Percentiles rank a stretch among this genome's conserved stretches.
phyloP scores from a whole-genome alignment of 129 eudicot genomes.

The Helichrysum umbraculigerum region DNA sequence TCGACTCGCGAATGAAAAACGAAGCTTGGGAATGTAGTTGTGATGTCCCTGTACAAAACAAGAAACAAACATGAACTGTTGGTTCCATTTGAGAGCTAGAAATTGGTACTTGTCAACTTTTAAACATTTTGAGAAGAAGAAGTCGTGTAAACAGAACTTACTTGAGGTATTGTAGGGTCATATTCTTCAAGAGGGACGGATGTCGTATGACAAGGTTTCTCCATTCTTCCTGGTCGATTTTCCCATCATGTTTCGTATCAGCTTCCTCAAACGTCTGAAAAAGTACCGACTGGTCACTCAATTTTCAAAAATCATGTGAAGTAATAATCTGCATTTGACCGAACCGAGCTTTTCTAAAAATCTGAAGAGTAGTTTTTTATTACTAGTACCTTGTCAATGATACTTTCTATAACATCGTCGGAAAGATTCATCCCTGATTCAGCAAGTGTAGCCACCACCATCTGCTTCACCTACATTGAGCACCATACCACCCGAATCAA shows the following conservation, averaged over 20 bases:
- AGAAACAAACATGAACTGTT: neutral
- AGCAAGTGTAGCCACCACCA: conserved; percentile 89
- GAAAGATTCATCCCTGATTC: conserved; percentile 94
- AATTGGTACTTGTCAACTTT: neutral
- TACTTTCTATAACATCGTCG: conserved; percentile 78
- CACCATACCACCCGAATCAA: neutral
- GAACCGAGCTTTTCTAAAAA: neutral
- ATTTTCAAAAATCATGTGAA: neutral
- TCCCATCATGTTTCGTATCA: conserved; percentile 91
- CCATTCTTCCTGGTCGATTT: conserved; percentile 92
- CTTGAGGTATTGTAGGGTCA: conserved; percentile 89
- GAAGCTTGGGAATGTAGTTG: conserved; percentile 88
- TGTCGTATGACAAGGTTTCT: conserved; percentile 75
- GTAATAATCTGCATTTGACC: neutral
- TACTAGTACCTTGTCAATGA: conserved; percentile 59
- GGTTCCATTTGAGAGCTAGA: neutral
- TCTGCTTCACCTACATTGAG: conserved; percentile 67
- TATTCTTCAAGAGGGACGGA: conserved; percentile 84
- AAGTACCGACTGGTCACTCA: neutral
- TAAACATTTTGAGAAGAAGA: neutral
- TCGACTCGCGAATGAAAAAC: conserved; percentile 88
- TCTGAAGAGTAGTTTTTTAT: neutral
- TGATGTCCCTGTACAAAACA: conserved; percentile 59
- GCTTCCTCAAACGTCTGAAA: conserved; percentile 87
- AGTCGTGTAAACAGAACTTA: conserved; percentile 33